Conservation (phyloP, 495 filamentous ascomycete species). For the Hyaloscypha finlandica region DNA sequence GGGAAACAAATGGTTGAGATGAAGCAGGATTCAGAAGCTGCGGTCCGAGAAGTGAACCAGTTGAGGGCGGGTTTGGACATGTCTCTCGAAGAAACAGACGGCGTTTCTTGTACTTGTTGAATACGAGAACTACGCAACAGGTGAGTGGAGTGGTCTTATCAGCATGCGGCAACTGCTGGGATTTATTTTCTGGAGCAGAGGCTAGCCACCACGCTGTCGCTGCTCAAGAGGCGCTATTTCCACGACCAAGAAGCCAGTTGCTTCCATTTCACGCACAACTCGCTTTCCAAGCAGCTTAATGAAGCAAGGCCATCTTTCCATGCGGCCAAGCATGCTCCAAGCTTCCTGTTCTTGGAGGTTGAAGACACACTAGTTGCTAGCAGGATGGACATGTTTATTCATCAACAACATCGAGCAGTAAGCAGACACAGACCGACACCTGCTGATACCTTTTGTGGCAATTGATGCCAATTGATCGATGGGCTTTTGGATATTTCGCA, state of each 20-base stretch:
- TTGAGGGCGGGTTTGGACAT: not conserved
- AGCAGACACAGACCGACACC: not conserved
- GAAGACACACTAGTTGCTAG: not conserved
- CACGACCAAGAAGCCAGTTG: not conserved
- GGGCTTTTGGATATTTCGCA: not conserved
- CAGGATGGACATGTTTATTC: not conserved
- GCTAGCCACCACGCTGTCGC: not conserved
- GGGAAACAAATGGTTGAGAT: not conserved
- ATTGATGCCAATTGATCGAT: not conserved
- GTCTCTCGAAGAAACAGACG: conserved; percentile 5
- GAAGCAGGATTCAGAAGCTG: not conserved
- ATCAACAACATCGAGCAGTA: not conserved
- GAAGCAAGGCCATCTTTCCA: not conserved
- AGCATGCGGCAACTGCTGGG: not conserved
- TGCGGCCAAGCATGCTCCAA: not conserved
- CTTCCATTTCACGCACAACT: not conserved
- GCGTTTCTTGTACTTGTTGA: conserved; percentile 6
- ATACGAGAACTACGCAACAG: not conserved
- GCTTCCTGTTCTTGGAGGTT: not conserved
- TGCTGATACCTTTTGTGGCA: not conserved
- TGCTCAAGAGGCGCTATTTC: not conserved
- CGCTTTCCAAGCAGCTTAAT: not conserved
- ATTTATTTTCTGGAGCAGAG: not conserved
- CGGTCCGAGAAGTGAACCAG: not conserved
- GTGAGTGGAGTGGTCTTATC: conserved; percentile 3